A percentile compares a stretch with the other conserved stretches of the same genome.
Conservation (phyloP, 148 eudicot species). For the Rhododendron vialii region DNA sequence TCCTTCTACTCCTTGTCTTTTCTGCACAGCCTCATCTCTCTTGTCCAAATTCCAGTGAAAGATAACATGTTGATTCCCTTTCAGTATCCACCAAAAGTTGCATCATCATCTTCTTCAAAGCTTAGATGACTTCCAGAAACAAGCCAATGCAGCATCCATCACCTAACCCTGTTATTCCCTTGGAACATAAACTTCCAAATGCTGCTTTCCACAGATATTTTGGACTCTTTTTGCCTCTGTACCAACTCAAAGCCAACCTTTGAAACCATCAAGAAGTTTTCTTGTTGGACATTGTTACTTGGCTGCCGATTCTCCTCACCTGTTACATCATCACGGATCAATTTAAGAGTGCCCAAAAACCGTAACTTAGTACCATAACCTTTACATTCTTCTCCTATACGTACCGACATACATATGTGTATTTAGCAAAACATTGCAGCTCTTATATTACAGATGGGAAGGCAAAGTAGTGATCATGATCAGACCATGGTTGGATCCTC, state of each 20-base stretch:
- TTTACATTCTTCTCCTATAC: not conserved
- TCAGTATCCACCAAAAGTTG: too few relatives aligned
- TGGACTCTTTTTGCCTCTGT: constrained; percentile 12
- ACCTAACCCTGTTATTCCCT: constrained; percentile 14
- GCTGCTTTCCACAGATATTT: constrained; percentile 1
- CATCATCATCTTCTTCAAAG: too few relatives aligned
- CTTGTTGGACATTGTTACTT: constrained; percentile 17
- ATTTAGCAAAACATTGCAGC: not conserved
- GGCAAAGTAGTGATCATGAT: not conserved
- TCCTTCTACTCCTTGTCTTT: constrained; percentile 5
- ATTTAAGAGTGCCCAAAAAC: not conserved
- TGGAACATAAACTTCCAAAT: constrained; percentile 15
- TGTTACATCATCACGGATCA: constrained; percentile 5
- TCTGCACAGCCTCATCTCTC: constrained; percentile 1
- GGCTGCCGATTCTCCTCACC: constrained; percentile 6
- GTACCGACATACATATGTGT: not conserved
- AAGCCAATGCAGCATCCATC: not conserved
- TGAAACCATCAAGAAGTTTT: not conserved
- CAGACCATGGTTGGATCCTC: constrained; percentile 15
- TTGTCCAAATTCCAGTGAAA: not conserved
- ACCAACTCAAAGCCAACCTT: constrained; percentile 8
- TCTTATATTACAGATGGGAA: not conserved
- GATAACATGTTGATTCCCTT: not conserved
- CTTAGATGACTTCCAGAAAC: not conserved
- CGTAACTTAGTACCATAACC: not conserved